Percentiles rank a stretch among this genome's conserved stretches.
Evolutionary conservation across 1,139 yeast species (phyloP).

Genomic region (Lodderomyces margitis): DNA sequence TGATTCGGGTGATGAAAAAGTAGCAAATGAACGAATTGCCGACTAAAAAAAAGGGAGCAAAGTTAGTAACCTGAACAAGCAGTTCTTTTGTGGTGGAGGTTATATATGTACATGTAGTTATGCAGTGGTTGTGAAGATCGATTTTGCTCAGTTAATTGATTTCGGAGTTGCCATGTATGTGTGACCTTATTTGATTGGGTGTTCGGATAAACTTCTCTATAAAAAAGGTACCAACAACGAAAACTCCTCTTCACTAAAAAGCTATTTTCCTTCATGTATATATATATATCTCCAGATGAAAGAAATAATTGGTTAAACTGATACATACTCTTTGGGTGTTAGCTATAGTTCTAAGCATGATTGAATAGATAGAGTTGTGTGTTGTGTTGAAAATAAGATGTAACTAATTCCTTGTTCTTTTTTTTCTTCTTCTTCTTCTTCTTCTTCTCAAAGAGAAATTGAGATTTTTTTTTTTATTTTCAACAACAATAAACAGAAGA

Average conservation of each 20-base stretch:
- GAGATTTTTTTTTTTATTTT: too few species aligned
- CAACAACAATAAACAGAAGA: too few species aligned
- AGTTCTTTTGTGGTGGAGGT: too few species aligned
- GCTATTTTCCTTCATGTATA: too few species aligned
- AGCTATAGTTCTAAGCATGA: constrained; percentile 2
- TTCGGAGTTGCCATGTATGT: neutral
- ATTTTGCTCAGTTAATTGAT: too few species aligned
- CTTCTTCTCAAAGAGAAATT: too few species aligned
- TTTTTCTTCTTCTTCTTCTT: neutral
- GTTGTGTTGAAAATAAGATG: neutral
- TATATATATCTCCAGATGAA: too few species aligned
- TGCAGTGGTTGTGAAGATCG: too few species aligned
- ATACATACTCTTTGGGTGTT: constrained; percentile 1
- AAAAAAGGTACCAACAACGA: neutral
- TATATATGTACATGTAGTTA: too few species aligned
- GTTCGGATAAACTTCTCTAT: neutral
- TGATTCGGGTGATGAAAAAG: constrained; percentile 55
- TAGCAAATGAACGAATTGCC: constrained; percentile 46
- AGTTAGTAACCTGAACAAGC: too few species aligned
- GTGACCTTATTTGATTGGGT: neutral
- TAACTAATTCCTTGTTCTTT: neutral
- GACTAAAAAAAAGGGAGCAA: constrained; percentile 20
- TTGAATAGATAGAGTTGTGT: constrained; percentile 1
- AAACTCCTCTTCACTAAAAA: too few species aligned
- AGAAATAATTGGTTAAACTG: too few species aligned